phyloP scores from a whole-genome alignment of 1,284 basidiomycete genomes.

The Stereum hirsutum region DNA sequence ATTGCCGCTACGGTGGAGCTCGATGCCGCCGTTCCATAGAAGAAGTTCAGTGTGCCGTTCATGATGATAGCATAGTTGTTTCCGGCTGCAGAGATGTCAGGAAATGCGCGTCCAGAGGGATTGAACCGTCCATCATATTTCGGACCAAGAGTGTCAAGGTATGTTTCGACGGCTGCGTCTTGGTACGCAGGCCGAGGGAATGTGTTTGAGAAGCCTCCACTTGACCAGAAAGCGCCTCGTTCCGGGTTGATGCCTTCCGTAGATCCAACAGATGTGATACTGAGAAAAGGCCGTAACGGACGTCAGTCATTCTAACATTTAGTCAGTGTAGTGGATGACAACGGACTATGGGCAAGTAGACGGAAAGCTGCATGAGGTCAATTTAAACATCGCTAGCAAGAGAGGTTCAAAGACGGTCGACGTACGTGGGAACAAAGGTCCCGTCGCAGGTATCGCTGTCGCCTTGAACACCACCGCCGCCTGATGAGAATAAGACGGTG shows the following conservation, averaged over 20 bases:
- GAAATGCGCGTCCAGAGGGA: constrained; percentile 23
- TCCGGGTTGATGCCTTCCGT: no score
- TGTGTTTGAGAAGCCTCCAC: constrained; percentile 1
- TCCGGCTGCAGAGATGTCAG: constrained; percentile 57
- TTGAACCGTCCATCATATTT: neutral
- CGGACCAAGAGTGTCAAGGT: neutral
- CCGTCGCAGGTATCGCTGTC: neutral
- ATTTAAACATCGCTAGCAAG: no score
- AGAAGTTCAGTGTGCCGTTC: constrained; percentile 17
- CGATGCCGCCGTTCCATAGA: constrained; percentile 50
- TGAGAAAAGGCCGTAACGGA: no score
- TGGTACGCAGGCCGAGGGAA: neutral
- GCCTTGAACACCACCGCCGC: neutral
- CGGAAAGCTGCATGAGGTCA: no score
- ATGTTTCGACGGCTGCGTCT: neutral
- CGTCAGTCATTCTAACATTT: no score
- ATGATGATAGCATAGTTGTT: constrained; percentile 30
- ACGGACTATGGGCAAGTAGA: neutral
- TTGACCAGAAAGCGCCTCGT: no score
- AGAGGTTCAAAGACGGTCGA: no score
- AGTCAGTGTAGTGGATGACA: neutral
- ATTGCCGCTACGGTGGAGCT: constrained; percentile 47
- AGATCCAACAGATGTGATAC: no score
- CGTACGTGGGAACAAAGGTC: neutral
- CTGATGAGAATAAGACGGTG: neutral